Evolutionary conservation across 176 grass and related monocot genomes (phyloP).

Genomic region (Phoenix roebelenii): DNA sequence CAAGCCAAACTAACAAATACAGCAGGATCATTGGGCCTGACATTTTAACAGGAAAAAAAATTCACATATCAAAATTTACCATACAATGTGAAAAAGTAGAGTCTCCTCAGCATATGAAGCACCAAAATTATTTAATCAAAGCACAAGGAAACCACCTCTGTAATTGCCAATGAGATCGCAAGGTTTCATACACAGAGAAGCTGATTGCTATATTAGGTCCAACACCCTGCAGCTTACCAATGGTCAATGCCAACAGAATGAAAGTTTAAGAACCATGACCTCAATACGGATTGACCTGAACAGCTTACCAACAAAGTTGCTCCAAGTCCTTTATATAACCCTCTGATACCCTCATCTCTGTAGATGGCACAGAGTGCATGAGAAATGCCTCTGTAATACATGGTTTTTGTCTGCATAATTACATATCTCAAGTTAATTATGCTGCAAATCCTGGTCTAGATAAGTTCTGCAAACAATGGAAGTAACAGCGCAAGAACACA

Average conservation of each 20-base stretch:
- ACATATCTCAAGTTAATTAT: not conserved
- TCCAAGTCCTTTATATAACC: constrained; percentile 96
- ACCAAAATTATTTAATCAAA: too few relatives aligned
- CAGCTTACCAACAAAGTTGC: constrained; percentile 65
- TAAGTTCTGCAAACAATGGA: too few relatives aligned
- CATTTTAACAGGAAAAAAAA: constrained; percentile 11
- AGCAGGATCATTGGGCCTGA: constrained; percentile 70
- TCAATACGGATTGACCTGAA: constrained; percentile 1
- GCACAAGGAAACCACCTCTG: constrained; percentile 40
- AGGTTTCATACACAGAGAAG: constrained; percentile 85
- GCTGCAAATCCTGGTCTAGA: too few relatives aligned
- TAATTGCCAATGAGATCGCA: constrained; percentile 70
- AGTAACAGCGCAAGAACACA: too few relatives aligned
- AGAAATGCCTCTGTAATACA: constrained; percentile 92
- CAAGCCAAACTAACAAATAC: constrained; percentile 72
- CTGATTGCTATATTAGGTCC: constrained; percentile 94
- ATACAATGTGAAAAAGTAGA: not conserved
- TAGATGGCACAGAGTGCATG: constrained; percentile 78
- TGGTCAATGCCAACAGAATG: constrained; percentile 1
- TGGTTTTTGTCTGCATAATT: constrained; percentile 73
- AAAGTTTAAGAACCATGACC: not conserved
- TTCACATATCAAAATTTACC: constrained; percentile 7
- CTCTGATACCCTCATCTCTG: constrained; percentile 79
- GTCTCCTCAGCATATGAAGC: not conserved
- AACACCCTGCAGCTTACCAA: constrained; percentile 43